These are phyloP conservation scores for Fusarium compactum DNA, from an alignment of 2,329 filamentous ascomycete genomes.

Conservation along the genomic window DNA sequence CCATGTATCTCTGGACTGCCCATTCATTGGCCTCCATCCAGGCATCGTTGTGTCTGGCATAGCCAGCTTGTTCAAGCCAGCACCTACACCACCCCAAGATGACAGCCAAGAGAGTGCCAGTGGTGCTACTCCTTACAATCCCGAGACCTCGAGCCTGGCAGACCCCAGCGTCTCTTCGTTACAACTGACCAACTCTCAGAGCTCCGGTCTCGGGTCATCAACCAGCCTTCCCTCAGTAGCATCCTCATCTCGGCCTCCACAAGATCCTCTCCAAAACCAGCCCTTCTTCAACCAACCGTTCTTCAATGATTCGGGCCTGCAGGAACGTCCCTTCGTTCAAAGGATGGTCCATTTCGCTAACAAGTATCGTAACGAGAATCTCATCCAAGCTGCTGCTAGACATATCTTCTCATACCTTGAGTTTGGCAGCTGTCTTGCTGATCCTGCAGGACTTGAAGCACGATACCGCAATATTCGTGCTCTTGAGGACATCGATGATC, in stretches of 20 bases:
- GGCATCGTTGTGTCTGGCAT: conserved; percentile 87
- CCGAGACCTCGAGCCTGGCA: conserved; percentile 5
- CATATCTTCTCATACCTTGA: conserved; percentile 85
- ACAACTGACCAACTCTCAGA: conserved; percentile 37
- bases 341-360: conserved; percentile 80
- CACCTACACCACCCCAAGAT: conserved; percentile 48
- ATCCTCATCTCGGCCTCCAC: conserved; percentile 31
- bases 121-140: conserved; percentile 8
- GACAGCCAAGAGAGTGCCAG: conserved; percentile 6
- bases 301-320: conserved; percentile 77
- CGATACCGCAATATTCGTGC: conserved; percentile 77
- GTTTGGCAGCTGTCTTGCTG: conserved; percentile 83
- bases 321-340: conserved; percentile 76
- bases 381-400: conserved; percentile 76
- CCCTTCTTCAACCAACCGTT: conserved; percentile 80
- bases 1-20: conserved; percentile 84
- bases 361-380: conserved; percentile 79
- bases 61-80: conserved; percentile 76
- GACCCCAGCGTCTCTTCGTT: conserved; percentile 36
- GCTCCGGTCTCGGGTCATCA: conserved; percentile 32
- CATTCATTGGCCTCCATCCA: conserved; percentile 89
- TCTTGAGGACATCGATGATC: conserved; percentile 77
- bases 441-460: conserved; percentile 75
- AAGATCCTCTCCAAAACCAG: conserved; percentile 78
- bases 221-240: conserved; percentile 36